Conservation (phyloP, 2,329 filamentous ascomycete genomes). For the Clathrospora elynae region DNA sequence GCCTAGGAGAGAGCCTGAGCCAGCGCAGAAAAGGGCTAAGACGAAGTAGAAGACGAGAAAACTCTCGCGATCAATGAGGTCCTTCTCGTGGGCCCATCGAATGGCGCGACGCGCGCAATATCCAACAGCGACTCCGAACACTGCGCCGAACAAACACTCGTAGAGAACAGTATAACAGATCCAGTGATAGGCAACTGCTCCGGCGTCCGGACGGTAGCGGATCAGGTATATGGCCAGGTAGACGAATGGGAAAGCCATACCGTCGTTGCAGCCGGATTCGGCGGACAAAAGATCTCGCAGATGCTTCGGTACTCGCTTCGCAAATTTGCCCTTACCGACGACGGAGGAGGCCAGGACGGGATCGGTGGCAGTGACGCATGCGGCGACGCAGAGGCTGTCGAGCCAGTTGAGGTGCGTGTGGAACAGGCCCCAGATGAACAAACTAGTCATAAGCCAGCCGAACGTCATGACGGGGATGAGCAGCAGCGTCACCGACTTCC, state of each 20-base stretch:
- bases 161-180: conserved; percentile 89
- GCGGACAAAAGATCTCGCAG: conserved; percentile 91
- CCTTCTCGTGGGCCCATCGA: conserved; percentile 79
- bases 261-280: conserved; percentile 98
- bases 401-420: conserved; percentile 80
- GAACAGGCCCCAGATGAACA: conserved; percentile 92
- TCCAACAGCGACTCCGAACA: conserved; percentile 86
- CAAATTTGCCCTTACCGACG: conserved; percentile 98
- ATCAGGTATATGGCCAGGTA: conserved; percentile 92
- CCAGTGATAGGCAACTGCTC: conserved; percentile 79
- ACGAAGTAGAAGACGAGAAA: conserved; percentile 99
- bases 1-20: conserved; percentile 87
- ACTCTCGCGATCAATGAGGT: conserved; percentile 92
- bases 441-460: conserved; percentile 89
- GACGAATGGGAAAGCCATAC: conserved; percentile 98
- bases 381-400: conserved; percentile 82
- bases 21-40: conserved; percentile 91
- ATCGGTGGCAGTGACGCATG: conserved; percentile 96
- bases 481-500: conserved; percentile 86
- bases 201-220: conserved; percentile 72
- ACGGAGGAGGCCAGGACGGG: conserved; percentile 96
- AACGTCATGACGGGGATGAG: conserved; percentile 96
- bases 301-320: conserved; percentile 96
- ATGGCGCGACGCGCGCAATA: conserved; percentile 92
- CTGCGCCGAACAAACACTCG: conserved; percentile 89